These are phyloP conservation scores for Parmelia sp. DNA, from an alignment of 495 filamentous ascomycete species.

Conservation along the genomic window DNA sequence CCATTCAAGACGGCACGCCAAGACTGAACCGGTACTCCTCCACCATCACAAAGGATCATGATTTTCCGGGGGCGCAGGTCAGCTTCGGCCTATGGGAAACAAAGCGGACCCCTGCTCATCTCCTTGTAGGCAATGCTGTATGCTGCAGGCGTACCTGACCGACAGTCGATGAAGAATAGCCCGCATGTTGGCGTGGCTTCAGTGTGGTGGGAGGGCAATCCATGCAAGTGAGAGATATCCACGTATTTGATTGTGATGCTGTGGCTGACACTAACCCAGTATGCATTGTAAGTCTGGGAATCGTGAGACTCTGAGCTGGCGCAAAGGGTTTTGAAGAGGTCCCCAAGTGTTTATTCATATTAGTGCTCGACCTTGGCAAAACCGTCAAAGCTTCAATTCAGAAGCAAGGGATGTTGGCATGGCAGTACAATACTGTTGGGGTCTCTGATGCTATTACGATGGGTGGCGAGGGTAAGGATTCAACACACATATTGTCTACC, in stretches of 20 bases:
- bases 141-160: constrained; percentile 80
- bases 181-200: constrained; percentile 86
- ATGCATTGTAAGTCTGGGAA: constrained; percentile 32
- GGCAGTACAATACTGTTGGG: constrained; percentile 92
- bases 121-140: constrained; percentile 80
- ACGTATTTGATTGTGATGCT: background rate
- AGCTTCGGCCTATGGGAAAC: constrained; percentile 22
- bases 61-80: constrained; percentile 89
- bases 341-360: background rate
- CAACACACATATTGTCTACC: background rate
- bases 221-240: constrained; percentile 57
- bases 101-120: background rate
- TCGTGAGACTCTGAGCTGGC: background rate
- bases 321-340: background rate
- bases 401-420: constrained; percentile 82
- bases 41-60: constrained; percentile 72
- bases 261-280: constrained; percentile 26
- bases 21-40: constrained; percentile 66
- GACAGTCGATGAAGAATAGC: constrained; percentile 78
- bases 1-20: constrained; percentile 54
- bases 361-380: constrained; percentile 81
- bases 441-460: constrained; percentile 94
- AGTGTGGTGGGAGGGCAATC: constrained; percentile 98
- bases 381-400: constrained; percentile 78
- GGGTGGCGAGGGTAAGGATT: constrained; percentile 73